Percentiles rank a stretch among this genome's conserved stretches.
phyloP scores from a whole-genome alignment of 164 flowering plant species.

The Vitis rotundifolia region DNA sequence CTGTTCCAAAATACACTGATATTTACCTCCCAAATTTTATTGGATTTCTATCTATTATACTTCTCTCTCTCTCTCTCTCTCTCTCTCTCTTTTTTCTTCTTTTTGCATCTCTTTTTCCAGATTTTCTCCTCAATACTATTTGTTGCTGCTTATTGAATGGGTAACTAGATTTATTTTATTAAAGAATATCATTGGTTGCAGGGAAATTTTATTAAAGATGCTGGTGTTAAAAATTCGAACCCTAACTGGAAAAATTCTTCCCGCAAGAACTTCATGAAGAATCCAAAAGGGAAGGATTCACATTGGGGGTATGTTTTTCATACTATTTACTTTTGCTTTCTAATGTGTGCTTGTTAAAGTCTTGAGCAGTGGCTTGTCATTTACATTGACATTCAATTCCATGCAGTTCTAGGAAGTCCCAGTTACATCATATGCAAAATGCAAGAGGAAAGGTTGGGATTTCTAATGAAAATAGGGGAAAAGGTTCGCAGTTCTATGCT shows the following conservation, averaged over 20 bases:
- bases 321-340: neutral
- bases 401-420: conserved; percentile 32
- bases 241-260: conserved; percentile 14
- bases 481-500: conserved; percentile 31
- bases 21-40: too few relatives aligned
- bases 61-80: too few relatives aligned
- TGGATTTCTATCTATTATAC: too few relatives aligned
- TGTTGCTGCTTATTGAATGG: neutral
- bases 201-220: conserved; percentile 18
- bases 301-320: conserved; percentile 22
- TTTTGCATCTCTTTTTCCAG: neutral
- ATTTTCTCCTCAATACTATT: neutral
- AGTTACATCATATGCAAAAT: conserved; percentile 22
- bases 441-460: conserved; percentile 26
- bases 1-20: too few relatives aligned
- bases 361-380: neutral
- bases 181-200: conserved; percentile 15
- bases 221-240: conserved; percentile 12
- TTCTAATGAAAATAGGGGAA: conserved; percentile 17
- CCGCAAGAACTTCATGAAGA: conserved; percentile 20
- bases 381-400: neutral
- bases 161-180: neutral
- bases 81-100: too few relatives aligned
- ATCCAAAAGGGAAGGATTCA: conserved; percentile 17
- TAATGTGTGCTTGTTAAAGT: neutral